Evolutionary conservation across 192 early-diverging fungal genomes (phyloP), one percentile per base, ranked within the genome.

Genomic region (Entrophospora sp.): DNA sequence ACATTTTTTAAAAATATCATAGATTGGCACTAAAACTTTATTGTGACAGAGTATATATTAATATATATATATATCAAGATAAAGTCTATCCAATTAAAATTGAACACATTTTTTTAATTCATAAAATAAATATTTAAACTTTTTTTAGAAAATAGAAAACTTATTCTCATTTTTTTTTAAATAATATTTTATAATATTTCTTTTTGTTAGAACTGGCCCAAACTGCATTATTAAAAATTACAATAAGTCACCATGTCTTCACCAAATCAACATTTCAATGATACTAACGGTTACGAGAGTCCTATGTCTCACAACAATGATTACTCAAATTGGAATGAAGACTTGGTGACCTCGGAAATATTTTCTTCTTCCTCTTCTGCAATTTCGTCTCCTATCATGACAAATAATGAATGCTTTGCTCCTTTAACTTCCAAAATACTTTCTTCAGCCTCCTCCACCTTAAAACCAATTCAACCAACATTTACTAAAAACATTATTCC

Each of bases 231-330:
- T 36, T 58, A 16, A 32, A 37, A 18, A 37, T 22, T 31, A 38
- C 24, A 16, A 20, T 9, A 10, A 58, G 56, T 58, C 56, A 58
- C 56, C 56, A 58, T 58, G 56, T 58, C 56, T 22, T 58, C 56
- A 20, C 20, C 30, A 6, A 31, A n/a, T n/a, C n/a, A n/a, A n/a
- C n/a, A n/a, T n/a, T n/a, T n/a, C n/a, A n/a, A n/a, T n/a, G n/a
- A n/a, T n/a, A n/a, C n/a, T n/a, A n/a, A n/a, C n/a, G n/a, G n/a
- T n/a, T n/a, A 53, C 12, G 28, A 14, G 16, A 37, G 14, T 4
- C 20, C 56, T 37, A 8, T 5, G 24, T 6, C 14, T 12, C n/a
- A 6, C 20, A 37, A 58, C 18, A 37, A 9, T 6, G 24, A 13
- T 34, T 20, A 30, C n/a, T n/a, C 1, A 10, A 32, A 30, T 37